phyloP scores from a whole-genome alignment of 192 early-diverging fungal species.

The Podila minutissima region DNA sequence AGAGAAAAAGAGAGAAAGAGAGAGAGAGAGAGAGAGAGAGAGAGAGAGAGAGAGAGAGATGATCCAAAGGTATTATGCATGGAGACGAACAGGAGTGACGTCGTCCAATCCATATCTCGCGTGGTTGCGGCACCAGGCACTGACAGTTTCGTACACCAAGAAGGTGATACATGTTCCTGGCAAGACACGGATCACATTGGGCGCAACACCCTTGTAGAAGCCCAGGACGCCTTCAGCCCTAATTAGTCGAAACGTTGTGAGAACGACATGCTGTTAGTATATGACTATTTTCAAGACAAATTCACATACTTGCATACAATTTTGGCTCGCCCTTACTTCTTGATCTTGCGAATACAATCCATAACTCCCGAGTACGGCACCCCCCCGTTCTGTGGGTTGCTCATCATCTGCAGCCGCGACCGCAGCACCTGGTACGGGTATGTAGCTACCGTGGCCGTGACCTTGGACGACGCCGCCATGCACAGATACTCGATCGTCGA shows the following conservation, averaged over 20 bases:
- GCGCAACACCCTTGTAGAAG: slow-evolving; percentile 94
- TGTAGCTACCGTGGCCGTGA: slow-evolving; percentile 85
- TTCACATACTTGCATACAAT: too few species aligned
- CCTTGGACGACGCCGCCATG: slow-evolving; percentile 90
- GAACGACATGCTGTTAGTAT: background rate
- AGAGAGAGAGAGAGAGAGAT: background rate
- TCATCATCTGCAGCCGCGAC: slow-evolving; percentile 82
- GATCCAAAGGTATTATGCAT: background rate
- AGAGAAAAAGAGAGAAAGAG: too few species aligned
- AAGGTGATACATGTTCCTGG: slow-evolving; percentile 97
- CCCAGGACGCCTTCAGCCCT: slow-evolving; percentile 79
- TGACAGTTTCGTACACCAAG: slow-evolving; percentile 90
- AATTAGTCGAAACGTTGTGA: slow-evolving; percentile 10
- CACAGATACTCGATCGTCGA: slow-evolving; percentile 78
- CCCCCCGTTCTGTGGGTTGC: slow-evolving; percentile 52
- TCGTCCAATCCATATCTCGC: slow-evolving; percentile 53
- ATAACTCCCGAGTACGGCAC: slow-evolving; percentile 77
- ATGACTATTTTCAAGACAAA: background rate
- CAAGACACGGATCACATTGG: slow-evolving; percentile 87
- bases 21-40: too few species aligned
- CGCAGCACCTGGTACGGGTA: slow-evolving; percentile 95
- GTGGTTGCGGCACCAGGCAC: slow-evolving; percentile 65
- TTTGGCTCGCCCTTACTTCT: slow-evolving; percentile 35
- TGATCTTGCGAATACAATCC: slow-evolving; percentile 77
- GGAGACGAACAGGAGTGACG: background rate